Percentiles rank a stretch among this genome's conserved stretches.
Evolutionary conservation across 2,329 filamentous ascomycete genomes (phyloP).

Genomic region (Davidsoniella virescens): DNA sequence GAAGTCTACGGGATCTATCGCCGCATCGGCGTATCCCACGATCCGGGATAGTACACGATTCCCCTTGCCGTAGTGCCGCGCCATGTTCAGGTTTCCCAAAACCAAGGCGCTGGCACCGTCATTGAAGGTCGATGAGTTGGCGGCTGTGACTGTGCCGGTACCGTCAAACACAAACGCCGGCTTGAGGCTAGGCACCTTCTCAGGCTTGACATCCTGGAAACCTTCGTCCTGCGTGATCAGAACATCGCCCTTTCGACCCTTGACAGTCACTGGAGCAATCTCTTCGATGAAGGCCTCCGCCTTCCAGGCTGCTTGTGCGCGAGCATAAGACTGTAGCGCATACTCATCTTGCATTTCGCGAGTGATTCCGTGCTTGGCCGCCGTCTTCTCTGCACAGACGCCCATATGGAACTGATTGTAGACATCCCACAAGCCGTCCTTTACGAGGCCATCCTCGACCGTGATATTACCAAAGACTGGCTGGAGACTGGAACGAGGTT

Average conservation of each 20-base stretch:
- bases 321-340: conserved; percentile 74
- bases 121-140: conserved; percentile 86
- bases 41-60: conserved; percentile 80
- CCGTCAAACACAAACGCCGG: conserved; percentile 80
- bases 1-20: conserved; percentile 84
- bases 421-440: conserved; percentile 89
- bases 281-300: conserved; percentile 72
- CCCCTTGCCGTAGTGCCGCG: conserved; percentile 58
- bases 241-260: conserved; percentile 66
- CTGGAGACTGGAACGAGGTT: conserved; percentile 64
- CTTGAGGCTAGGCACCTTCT: conserved; percentile 75
- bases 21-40: conserved; percentile 73
- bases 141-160: conserved; percentile 80
- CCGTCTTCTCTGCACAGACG: conserved; percentile 86
- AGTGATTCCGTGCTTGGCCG: conserved; percentile 67
- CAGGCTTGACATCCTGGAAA: conserved; percentile 69
- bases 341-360: conserved; percentile 83
- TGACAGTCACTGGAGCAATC: conserved; percentile 73
- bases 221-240: conserved; percentile 75
- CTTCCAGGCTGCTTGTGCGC: conserved; percentile 81
- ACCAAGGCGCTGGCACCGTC: conserved; percentile 88
- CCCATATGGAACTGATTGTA: conserved; percentile 98
- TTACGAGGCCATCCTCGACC: conserved; percentile 81
- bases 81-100: conserved; percentile 63
- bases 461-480: conserved; percentile 77